These are phyloP conservation scores for Coemansia sp. DNA, from an alignment of 192 early-diverging fungal genomes.

Conservation along the genomic window DNA sequence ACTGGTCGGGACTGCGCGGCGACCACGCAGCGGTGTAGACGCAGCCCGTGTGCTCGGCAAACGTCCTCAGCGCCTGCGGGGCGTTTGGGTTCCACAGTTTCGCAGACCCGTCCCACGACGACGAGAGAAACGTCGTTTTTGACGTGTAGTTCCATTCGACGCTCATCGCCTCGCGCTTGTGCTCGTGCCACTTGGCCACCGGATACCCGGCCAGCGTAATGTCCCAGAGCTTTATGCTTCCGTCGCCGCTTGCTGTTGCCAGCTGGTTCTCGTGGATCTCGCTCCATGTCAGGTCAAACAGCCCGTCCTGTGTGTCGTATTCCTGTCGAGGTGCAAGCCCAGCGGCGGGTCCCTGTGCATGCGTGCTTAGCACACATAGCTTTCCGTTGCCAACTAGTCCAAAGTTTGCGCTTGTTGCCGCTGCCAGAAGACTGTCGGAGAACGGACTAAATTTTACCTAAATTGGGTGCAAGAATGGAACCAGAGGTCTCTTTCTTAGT, in stretches of 20 bases:
- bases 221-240: constrained; percentile 94
- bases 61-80: constrained; percentile 78
- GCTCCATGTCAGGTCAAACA: constrained; percentile 95
- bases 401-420: constrained; percentile 90
- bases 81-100: constrained; percentile 92
- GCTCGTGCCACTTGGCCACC: constrained; percentile 88
- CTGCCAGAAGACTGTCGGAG: constrained; percentile 83
- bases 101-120: constrained; percentile 94
- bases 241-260: constrained; percentile 88
- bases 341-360: constrained; percentile 18
- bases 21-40: constrained; percentile 91
- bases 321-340: constrained; percentile 42
- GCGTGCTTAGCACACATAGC: constrained; percentile 70
- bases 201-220: constrained; percentile 64
- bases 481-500: background rate
- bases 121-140: constrained; percentile 86
- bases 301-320: constrained; percentile 95
- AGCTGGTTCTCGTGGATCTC: constrained; percentile 95
- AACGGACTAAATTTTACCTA: constrained; percentile 86
- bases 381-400: constrained; percentile 96
- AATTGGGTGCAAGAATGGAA: background rate
- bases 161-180: constrained; percentile 88
- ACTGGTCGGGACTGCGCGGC: constrained; percentile 70
- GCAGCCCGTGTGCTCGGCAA: constrained; percentile 86
- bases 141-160: constrained; percentile 92